Base-by-base conservation (phyloP, 495 filamentous ascomycete genomes). In the Xanthoparmelia taractica region DNA sequence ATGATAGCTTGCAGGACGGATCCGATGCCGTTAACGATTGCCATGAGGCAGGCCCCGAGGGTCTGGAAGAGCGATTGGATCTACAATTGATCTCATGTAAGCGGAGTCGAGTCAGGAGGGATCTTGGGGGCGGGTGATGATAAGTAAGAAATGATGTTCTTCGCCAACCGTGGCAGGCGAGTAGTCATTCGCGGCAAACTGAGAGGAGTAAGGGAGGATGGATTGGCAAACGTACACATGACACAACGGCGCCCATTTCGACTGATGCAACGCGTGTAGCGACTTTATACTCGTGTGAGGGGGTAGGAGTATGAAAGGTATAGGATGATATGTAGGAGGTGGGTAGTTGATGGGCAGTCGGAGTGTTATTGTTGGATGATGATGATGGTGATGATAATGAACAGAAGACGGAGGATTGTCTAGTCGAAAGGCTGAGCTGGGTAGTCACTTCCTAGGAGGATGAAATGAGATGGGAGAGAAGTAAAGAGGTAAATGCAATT, bases 191-290 rank as follows among this genome's bases (percentile, higher is more conserved):
- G 27, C 10, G 31, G 47, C 47, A 29, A 17, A 12, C 8, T 52
- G 12, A 3, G 17, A 33, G 50, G 15, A 13, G 17, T 20, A 33
- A 20, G 27, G 55, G 25, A 13, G 25, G 15, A 43, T 45, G 17
- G 34, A 43, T 59, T 61, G 48, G 60, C 56, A 33, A 63, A 87
- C 91, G 68, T 92, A 97, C 93, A 70, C 93, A 96, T 76, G 91
- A 96, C 64, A 95, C 83, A 74, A 97, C 89, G 77, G 90, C 92
- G 78, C 93, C 93, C 93, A 97, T 97, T 72, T 78, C 89, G 80
- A 72, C 65, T 60, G 71, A 66, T 37, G 31, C 18, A 59, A 27
- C 57, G 66, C 57, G 34, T 63, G 57, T 45, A 63, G 61, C 60
- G 45, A 41, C 57, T 68, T 10, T 66, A 54, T 43, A 12, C 65